Base-by-base conservation (phyloP, 78 protist genomes). In the Monocercomonoides exilis region DNA sequence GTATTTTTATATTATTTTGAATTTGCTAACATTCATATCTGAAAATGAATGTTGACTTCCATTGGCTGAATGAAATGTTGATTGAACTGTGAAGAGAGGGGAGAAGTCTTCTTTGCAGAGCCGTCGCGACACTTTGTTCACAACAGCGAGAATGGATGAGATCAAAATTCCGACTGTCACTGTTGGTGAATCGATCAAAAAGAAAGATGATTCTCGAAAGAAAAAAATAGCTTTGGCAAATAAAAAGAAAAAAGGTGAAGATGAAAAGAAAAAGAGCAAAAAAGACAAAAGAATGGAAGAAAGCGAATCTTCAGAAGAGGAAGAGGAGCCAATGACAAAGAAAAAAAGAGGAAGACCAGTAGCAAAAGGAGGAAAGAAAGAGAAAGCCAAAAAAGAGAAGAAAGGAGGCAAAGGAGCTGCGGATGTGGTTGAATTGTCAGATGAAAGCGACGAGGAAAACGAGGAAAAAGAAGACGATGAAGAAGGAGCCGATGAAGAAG, bases 261-360 rank as follows among this genome's bases (percentile, higher is more conserved):
- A n/a, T n/a, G n/a, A n/a, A n/a, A n/a, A n/a, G n/a, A n/a, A n/a
- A n/a, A n/a, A n/a, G n/a, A n/a, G n/a, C n/a, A n/a, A n/a, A n/a
- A n/a, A n/a, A n/a, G 3, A 81, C 34, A 88, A 87, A 84, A 42
- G 77, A 87, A 21, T 45, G 5, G 3, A 43, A 11, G 88, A 87
- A 85, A 3, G n/a, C n/a, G n/a, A n/a, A n/a, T n/a, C n/a, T n/a
- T n/a, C n/a, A 81, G 36, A 6, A 43, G 34, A 32, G 87, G 46
- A 84, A 77, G 2, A 44, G 85, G 36, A 35, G 89, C 32, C 89
- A 85, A 29, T 36, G 33, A 4, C 4, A 85, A 3, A 43, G n/a
- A 4, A 77, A 85, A 84, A 77, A 3, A 34, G n/a, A n/a, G n/a
- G n/a, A n/a, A n/a, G n/a, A n/a, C n/a, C n/a, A n/a, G n/a, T n/a